Evolutionary conservation across 306 rosid genomes (phyloP), one percentile per base, ranked within the genome.

Genomic region (Cyclanthera cordifolia): DNA sequence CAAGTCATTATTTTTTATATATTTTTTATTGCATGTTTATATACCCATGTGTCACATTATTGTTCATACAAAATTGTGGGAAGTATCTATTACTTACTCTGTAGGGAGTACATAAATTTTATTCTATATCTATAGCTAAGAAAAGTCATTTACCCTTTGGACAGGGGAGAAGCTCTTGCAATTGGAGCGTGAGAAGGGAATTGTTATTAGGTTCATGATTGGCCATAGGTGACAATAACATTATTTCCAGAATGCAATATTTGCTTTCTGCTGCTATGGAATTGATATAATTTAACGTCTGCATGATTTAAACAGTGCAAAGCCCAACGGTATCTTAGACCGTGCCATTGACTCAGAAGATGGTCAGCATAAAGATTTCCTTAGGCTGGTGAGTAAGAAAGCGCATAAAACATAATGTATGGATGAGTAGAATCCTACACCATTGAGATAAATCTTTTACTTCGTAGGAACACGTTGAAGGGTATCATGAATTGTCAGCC

Each of bases 261-360:
- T 21, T 71, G 47, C 50, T 59, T 47, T 25, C 51, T 48, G n/a
- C 28, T 43, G 30, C 27, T 16, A 11, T 39, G 83, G 56, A 69
- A 64, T 82, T 84, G 76, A 83, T 28, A 68, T 74, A 59, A 71
- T 46, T 53, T 53, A 23, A 5, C 72, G 70, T 71, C 45, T 52
- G 27, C 70, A 64, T 21, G 3, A 39, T 47, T 80, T 64, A 13
- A 39, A 43, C 88, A 93, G 99, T 83, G 99, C 99, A 70, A 90
- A 96, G 72, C 82, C 99, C 84, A 87, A 85, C 78, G 90, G 99
- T 78, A 90, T 32, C 37, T 32, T 32, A 32, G 37, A 32, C 37
- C 87, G 94, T 70, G 96, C 96, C 67, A 93, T 90, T 78, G 96
- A 93, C 77, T 88, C 94, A 25, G 96, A 90, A 82, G 94, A 93